These are phyloP conservation scores for Chalara sp. DNA, from an alignment of 2,329 filamentous ascomycete species.

Conservation along the genomic window DNA sequence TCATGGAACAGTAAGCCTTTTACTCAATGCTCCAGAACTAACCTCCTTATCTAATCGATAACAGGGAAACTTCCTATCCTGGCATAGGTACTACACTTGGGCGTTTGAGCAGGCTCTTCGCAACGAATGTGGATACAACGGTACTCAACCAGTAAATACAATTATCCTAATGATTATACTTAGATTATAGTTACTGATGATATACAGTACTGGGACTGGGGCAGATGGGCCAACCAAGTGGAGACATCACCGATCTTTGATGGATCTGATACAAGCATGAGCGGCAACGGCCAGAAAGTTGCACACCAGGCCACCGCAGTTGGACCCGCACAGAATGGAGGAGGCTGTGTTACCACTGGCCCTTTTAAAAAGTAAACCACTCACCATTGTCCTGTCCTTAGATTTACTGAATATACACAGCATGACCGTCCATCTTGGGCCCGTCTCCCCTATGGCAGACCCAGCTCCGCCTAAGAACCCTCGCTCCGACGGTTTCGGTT, in stretches of 20 bases:
- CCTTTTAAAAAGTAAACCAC: conserved; percentile 29
- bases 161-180: conserved; percentile 22
- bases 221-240: conserved; percentile 36
- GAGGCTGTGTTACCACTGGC: conserved; percentile 43
- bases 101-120: conserved; percentile 34
- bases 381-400: not conserved
- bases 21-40: not conserved
- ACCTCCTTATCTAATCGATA: not conserved
- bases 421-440: conserved; percentile 37
- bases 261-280: conserved; percentile 42
- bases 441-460: conserved; percentile 27
- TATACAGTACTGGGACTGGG: conserved; percentile 37
- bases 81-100: conserved; percentile 36
- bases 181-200: conserved; percentile 14
- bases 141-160: conserved; percentile 31
- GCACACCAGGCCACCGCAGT: conserved; percentile 15
- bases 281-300: conserved; percentile 37
- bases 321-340: conserved; percentile 30
- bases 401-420: conserved; percentile 13
- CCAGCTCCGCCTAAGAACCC: not conserved
- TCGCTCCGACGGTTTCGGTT: conserved; percentile 1
- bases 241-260: conserved; percentile 45
- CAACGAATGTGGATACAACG: conserved; percentile 35
- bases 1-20: conserved; percentile 9
- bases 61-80: conserved; percentile 30